Evolutionary conservation across 345 rosid species (phyloP).

Genomic region (Noccaea bulbosa): DNA sequence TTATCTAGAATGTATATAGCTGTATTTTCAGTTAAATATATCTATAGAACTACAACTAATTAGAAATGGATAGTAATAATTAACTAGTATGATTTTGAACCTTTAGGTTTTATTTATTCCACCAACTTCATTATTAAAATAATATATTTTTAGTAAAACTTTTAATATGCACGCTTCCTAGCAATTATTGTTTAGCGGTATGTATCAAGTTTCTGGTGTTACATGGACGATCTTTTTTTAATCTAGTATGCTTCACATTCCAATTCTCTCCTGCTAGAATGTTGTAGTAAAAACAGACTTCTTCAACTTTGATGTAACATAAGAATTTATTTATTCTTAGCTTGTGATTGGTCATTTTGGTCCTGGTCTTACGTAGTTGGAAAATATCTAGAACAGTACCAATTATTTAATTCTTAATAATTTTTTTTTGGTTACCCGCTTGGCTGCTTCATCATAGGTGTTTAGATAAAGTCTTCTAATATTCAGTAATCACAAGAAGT

Average conservation of each 20-base stretch:
- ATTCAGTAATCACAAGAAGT: neutral
- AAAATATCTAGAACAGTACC: conserved; percentile 32
- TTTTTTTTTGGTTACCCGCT: neutral
- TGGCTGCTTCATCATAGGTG: conserved; percentile 19
- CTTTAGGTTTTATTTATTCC: conserved; percentile 1
- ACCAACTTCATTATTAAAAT: conserved; percentile 28
- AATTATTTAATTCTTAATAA: neutral
- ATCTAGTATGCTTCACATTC: conserved; percentile 17
- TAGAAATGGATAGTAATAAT: neutral
- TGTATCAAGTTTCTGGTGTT: conserved; percentile 13
- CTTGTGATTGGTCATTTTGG: conserved; percentile 29
- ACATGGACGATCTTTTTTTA: conserved; percentile 9
- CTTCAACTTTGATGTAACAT: neutral
- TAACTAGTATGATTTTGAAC: neutral
- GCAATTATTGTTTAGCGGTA: neutral
- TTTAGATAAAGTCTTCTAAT: conserved; percentile 2
- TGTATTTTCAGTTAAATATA: too few relatives aligned
- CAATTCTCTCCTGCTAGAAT: conserved; percentile 27
- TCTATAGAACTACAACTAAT: too few relatives aligned
- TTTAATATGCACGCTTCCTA: conserved; percentile 11
- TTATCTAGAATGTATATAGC: neutral
- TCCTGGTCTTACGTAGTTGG: conserved; percentile 15
- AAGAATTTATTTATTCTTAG: neutral
- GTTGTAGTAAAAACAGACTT: conserved; percentile 32
- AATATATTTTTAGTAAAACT: conserved; percentile 11